Percentiles rank a stretch among this genome's conserved stretches.
Conservation (phyloP, 192 early-diverging fungal genomes). For the Backusella luteola region DNA sequence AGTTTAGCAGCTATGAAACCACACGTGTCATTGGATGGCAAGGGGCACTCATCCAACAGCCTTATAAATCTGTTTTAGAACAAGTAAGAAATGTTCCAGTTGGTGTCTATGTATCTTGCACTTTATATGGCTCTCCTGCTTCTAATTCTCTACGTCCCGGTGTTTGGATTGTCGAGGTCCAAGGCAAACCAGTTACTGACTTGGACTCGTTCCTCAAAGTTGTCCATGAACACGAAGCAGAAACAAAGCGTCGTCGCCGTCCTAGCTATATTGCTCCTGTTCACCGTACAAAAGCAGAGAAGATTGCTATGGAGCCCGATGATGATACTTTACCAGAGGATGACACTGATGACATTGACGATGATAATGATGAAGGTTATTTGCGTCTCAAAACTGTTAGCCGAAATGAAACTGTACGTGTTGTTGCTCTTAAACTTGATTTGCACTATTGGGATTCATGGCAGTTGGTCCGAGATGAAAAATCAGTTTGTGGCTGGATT, state of each 20-base stretch:
- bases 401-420: conserved; percentile 54
- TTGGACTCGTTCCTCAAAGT: conserved; percentile 64
- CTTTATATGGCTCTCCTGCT: conserved; percentile 63
- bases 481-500: conserved; percentile 50
- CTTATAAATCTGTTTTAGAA: conserved; percentile 67
- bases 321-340: conserved; percentile 19
- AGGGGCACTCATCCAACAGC: conserved; percentile 75
- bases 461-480: conserved; percentile 56
- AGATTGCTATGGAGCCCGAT: not conserved
- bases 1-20: conserved; percentile 53
- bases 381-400: conserved; percentile 58
- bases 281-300: conserved; percentile 13
- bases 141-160: conserved; percentile 57
- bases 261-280: conserved; percentile 39
- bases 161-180: conserved; percentile 77
- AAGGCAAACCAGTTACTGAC: conserved; percentile 54
- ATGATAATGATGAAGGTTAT: conserved; percentile 53
- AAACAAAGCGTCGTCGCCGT: conserved; percentile 38
- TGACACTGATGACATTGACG: conserved; percentile 38
- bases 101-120: conserved; percentile 63
- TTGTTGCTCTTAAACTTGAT: conserved; percentile 75
- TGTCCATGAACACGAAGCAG: conserved; percentile 46
- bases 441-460: conserved; percentile 76
- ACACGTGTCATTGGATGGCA: conserved; percentile 79
- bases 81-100: conserved; percentile 63